phyloP scores from a whole-genome alignment of 208 protist species.

The Leishmania arabica region DNA sequence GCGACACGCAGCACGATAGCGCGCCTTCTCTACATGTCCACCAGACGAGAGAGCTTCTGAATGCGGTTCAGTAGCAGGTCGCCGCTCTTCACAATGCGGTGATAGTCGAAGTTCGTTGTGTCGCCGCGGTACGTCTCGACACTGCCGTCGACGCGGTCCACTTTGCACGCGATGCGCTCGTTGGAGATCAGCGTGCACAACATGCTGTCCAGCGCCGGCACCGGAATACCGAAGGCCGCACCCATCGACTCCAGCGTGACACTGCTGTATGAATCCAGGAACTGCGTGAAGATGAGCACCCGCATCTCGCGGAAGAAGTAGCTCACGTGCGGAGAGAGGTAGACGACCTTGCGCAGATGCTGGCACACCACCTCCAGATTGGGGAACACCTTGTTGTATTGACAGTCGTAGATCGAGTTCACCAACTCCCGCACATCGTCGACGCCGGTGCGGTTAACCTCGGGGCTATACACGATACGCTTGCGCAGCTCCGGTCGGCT shows the following conservation, averaged over 20 bases:
- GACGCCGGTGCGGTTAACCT: conserved; percentile 93
- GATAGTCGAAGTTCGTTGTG: conserved; percentile 96
- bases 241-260: conserved; percentile 97
- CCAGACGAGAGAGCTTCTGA: conserved; percentile 98
- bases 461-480: conserved; percentile 87
- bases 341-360: conserved; percentile 90
- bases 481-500: conserved; percentile 90
- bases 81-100: conserved; percentile 96
- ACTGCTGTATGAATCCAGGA: conserved; percentile 98
- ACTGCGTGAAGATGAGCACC: conserved; percentile 97
- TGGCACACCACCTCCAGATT: conserved; percentile 93
- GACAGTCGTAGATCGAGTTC: conserved; percentile 95
- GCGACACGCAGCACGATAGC: not conserved
- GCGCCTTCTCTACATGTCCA: conserved; percentile 77
- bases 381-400: conserved; percentile 95
- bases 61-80: conserved; percentile 98
- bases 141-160: conserved; percentile 97
- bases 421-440: conserved; percentile 90
- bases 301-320: conserved; percentile 98
- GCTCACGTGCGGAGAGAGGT: conserved; percentile 91
- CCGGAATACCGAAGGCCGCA: conserved; percentile 93
- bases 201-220: conserved; percentile 91
- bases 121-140: conserved; percentile 97
- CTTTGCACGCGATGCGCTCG: conserved; percentile 96
- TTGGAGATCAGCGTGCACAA: conserved; percentile 97